A percentile compares a stretch with the other conserved stretches of the same genome.
Conservation (phyloP, 2,329 filamentous ascomycete genomes). For the Microdochium bolleyi region DNA sequence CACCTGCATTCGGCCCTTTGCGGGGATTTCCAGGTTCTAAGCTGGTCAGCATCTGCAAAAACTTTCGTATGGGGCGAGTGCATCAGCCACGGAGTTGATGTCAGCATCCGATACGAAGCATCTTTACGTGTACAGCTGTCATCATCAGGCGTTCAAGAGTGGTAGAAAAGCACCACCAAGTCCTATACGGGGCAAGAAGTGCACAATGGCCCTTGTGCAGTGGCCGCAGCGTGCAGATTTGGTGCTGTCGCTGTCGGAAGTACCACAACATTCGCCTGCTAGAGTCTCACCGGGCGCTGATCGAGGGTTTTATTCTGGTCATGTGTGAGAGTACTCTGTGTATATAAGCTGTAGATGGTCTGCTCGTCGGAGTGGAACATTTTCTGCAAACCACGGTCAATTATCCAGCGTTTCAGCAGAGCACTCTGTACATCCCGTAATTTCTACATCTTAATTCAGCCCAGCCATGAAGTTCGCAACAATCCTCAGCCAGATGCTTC, state of each 20-base stretch:
- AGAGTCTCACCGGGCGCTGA: not conserved
- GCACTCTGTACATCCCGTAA: not conserved
- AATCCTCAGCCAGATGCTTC: not conserved
- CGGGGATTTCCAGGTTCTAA: not conserved
- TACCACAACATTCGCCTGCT: not conserved
- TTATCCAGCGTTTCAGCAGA: not conserved
- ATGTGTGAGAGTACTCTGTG: not conserved
- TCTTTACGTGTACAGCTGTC: not conserved
- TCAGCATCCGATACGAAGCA: not conserved
- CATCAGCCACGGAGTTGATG: not conserved
- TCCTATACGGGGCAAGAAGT: not conserved
- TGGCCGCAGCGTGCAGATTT: not conserved
- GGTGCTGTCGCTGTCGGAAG: not conserved
- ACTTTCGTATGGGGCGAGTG: not conserved
- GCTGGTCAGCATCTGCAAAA: not conserved
- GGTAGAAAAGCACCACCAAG: not conserved
- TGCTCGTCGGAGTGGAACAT: not conserved
- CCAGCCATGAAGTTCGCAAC: not conserved
- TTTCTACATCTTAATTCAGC: not conserved
- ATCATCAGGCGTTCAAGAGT: not conserved
- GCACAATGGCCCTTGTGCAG: not conserved
- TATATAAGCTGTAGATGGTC: not conserved
- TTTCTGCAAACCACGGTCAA: not conserved
- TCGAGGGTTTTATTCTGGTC: not conserved
- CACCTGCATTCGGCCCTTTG: not conserved